Conservation (phyloP, 1,284 basidiomycete species). For the Lentinus polychrous region DNA sequence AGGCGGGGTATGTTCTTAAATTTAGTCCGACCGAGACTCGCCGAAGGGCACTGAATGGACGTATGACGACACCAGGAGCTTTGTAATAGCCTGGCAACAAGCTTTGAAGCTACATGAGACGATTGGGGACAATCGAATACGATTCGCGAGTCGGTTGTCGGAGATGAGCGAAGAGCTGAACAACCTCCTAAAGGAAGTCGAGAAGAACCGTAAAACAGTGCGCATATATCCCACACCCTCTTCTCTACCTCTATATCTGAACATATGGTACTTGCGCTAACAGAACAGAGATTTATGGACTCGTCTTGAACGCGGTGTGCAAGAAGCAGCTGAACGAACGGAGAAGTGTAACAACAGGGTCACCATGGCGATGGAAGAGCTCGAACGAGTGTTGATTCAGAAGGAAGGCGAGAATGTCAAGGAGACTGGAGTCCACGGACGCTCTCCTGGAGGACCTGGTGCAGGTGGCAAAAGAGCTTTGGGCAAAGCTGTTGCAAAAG, state of each 20-base stretch:
- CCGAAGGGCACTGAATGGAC: background rate
- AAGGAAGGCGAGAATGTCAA: slow-evolving; percentile 91
- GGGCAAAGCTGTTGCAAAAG: slow-evolving; percentile 87
- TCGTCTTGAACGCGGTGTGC: slow-evolving; percentile 82
- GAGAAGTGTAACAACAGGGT: slow-evolving; percentile 89
- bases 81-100: slow-evolving; percentile 83
- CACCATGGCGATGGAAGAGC: slow-evolving; percentile 88
- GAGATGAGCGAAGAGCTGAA: slow-evolving; percentile 96
- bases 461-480: slow-evolving; percentile 70
- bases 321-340: slow-evolving; percentile 83
- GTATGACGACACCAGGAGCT: slow-evolving; percentile 50
- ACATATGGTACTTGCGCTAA: slow-evolving; percentile 4
- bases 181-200: slow-evolving; percentile 84
- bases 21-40: background rate
- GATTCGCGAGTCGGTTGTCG: slow-evolving; percentile 80
- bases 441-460: slow-evolving; percentile 44
- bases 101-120: slow-evolving; percentile 85
- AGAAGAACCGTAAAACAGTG: slow-evolving; percentile 87
- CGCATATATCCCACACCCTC: slow-evolving; percentile 13
- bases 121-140: slow-evolving; percentile 83
- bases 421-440: slow-evolving; percentile 66
- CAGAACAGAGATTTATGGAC: slow-evolving; percentile 87
- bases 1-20: slow-evolving; percentile 74
- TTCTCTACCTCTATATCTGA: slow-evolving; percentile 1
- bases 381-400: slow-evolving; percentile 88